phyloP scores from a whole-genome alignment of 495 filamentous ascomycete species.

The Elaphomyces granulatus region DNA sequence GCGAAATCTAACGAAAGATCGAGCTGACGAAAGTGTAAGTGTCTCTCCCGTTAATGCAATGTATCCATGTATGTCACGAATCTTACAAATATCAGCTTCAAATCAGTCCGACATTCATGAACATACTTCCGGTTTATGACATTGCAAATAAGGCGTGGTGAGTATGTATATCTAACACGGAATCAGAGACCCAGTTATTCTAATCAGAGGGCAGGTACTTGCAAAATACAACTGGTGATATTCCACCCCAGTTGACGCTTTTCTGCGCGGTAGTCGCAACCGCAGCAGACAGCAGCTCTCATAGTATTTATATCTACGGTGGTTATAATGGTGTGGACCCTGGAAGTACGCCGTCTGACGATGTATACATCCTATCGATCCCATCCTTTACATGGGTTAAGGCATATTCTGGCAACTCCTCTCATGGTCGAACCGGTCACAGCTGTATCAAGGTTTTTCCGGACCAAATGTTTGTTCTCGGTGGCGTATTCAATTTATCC shows the following conservation, averaged over 20 bases:
- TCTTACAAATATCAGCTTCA: neutral
- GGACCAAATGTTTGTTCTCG: conserved; percentile 50
- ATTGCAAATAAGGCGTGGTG: conserved; percentile 20
- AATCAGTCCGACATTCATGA: conserved; percentile 38
- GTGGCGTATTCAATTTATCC: conserved; percentile 29
- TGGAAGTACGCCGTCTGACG: conserved; percentile 30
- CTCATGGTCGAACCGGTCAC: conserved; percentile 40
- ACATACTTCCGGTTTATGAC: conserved; percentile 45
- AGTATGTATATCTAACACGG: neutral
- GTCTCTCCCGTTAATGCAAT: neutral
- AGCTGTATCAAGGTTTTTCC: conserved; percentile 48
- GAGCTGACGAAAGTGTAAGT: conserved; percentile 1
- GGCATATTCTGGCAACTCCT: conserved; percentile 25
- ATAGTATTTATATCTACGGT: conserved; percentile 53
- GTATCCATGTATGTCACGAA: neutral
- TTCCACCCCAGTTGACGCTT: conserved; percentile 33
- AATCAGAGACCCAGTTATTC: neutral
- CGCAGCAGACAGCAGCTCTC: conserved; percentile 38
- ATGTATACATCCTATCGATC: conserved; percentile 51
- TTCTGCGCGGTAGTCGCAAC: conserved; percentile 45
- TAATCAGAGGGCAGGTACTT: conserved; percentile 15
- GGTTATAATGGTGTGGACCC: conserved; percentile 37
- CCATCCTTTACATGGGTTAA: conserved; percentile 54
- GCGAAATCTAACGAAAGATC: neutral
- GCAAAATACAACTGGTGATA: conserved; percentile 33